These are phyloP conservation scores for Fagopyrum tataricum DNA, from an alignment of 148 eudicot genomes.

Conservation along the genomic window DNA sequence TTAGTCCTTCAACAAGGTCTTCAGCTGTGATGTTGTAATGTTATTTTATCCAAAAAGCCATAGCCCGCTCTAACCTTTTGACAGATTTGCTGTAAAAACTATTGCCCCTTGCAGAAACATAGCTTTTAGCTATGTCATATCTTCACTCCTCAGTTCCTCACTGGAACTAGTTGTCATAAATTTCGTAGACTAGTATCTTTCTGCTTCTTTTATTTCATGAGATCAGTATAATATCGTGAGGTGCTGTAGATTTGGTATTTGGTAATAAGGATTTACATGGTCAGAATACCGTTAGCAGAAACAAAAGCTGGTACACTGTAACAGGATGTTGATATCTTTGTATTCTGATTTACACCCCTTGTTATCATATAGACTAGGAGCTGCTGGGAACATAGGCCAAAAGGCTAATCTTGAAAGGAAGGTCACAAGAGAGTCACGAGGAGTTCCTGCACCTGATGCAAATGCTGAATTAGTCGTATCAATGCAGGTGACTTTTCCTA, in stretches of 20 bases:
- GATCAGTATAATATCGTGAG: background rate
- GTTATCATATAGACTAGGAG: slow-evolving; percentile 50
- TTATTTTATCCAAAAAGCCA: background rate
- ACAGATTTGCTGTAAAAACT: background rate
- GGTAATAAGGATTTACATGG: background rate
- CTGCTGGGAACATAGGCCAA: slow-evolving; percentile 55
- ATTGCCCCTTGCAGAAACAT: background rate
- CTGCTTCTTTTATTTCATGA: background rate
- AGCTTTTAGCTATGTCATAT: background rate
- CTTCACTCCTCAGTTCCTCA: background rate
- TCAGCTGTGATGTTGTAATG: background rate
- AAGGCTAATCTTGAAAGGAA: slow-evolving; percentile 55
- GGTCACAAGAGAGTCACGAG: slow-evolving; percentile 69
- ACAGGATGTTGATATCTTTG: background rate
- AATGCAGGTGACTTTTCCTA: slow-evolving; percentile 53
- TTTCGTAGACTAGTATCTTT: background rate
- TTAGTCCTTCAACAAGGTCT: background rate
- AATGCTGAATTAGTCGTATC: slow-evolving; percentile 81
- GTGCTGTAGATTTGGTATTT: background rate
- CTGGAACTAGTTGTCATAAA: background rate
- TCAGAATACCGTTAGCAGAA: background rate
- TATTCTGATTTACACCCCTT: slow-evolving; percentile 7
- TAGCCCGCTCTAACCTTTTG: background rate
- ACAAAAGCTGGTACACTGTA: background rate
- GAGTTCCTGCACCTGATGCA: slow-evolving; percentile 88